phyloP scores from a whole-genome alignment of 805 yeast species.

The Wickerhamiella azymoides region DNA sequence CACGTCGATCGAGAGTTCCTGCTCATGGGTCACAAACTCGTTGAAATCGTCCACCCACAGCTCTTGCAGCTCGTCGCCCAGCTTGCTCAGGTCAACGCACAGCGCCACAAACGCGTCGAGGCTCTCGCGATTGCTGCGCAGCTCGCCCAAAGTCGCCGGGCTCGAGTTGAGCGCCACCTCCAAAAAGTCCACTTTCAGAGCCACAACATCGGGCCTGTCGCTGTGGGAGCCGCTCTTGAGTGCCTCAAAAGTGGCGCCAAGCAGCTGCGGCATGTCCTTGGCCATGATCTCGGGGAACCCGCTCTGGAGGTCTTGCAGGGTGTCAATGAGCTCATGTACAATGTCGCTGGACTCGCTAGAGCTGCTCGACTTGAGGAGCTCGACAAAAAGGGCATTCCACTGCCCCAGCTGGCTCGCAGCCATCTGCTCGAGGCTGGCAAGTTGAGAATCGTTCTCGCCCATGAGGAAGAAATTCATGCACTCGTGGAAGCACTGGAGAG shows the following conservation, averaged over 20 bases:
- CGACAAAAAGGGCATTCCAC: constrained; percentile 12
- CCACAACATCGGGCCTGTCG: constrained; percentile 11
- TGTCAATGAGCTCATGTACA: constrained; percentile 14
- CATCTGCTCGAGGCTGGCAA: constrained; percentile 12
- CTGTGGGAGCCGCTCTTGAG: background rate
- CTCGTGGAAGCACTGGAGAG: constrained; percentile 24
- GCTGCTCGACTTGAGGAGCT: constrained; percentile 1
- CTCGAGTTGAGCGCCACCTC: constrained; percentile 11
- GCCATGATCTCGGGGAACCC: constrained; percentile 16
- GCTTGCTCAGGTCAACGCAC: constrained; percentile 28
- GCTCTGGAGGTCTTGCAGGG: constrained; percentile 16
- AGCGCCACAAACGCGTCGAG: constrained; percentile 10
- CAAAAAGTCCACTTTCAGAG: constrained; percentile 14
- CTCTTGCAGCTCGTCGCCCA: constrained; percentile 32
- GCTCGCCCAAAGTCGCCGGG: background rate
- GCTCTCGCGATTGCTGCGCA: constrained; percentile 3
- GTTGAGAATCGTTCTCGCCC: constrained; percentile 21
- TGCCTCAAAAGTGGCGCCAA: constrained; percentile 6
- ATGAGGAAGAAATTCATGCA: constrained; percentile 22
- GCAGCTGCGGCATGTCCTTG: constrained; percentile 13
- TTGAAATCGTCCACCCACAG: constrained; percentile 52
- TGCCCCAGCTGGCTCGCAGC: constrained; percentile 12
- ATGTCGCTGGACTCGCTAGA: constrained; percentile 2
- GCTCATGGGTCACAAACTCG: constrained; percentile 54
- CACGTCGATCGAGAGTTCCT: constrained; percentile 47